phyloP scores from a whole-genome alignment of 2,329 filamentous ascomycete species.

The Apiospora aurea region DNA sequence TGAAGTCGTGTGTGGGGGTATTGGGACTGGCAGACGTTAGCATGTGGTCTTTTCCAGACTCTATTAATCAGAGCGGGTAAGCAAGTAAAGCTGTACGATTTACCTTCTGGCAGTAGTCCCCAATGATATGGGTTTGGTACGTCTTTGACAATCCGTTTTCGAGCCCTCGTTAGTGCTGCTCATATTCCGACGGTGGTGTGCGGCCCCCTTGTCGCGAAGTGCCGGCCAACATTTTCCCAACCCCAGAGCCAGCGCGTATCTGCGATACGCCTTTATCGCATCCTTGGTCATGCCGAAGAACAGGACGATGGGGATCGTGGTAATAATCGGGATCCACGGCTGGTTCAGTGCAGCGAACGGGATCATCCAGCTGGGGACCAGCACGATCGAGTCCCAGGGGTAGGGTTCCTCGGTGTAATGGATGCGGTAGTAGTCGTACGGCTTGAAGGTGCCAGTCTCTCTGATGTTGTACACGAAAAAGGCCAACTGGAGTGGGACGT shows the following conservation, averaged over 20 bases:
- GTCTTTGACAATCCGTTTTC: not conserved
- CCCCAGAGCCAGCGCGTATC: slow-evolving; percentile 30
- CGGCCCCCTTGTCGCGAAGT: not conserved
- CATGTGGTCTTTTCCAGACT: too few relatives aligned
- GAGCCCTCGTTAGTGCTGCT: not conserved
- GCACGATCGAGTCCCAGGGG: slow-evolving; percentile 57
- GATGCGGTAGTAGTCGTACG: slow-evolving; percentile 52
- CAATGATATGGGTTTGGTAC: not conserved
- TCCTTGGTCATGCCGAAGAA: slow-evolving; percentile 66
- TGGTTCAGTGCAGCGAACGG: slow-evolving; percentile 51
- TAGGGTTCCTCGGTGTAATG: slow-evolving; percentile 47
- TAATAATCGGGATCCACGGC: slow-evolving; percentile 57
- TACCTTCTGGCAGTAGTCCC: not conserved
- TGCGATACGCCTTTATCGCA: slow-evolving; percentile 57
- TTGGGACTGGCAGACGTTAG: not conserved
- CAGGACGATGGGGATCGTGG: slow-evolving; percentile 55
- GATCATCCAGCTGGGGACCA: slow-evolving; percentile 50
- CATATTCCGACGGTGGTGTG: not conserved
- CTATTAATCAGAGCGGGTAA: too few relatives aligned
- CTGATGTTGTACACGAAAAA: slow-evolving; percentile 51
- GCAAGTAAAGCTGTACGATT: not conserved
- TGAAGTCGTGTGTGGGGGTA: not conserved
- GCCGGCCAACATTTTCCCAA: slow-evolving; percentile 25
- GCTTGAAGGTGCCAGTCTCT: slow-evolving; percentile 35
- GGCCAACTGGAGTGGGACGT: slow-evolving; percentile 55